These are phyloP conservation scores for Citrus australasica DNA, from an alignment of 345 rosid genomes.

Conservation along the genomic window DNA sequence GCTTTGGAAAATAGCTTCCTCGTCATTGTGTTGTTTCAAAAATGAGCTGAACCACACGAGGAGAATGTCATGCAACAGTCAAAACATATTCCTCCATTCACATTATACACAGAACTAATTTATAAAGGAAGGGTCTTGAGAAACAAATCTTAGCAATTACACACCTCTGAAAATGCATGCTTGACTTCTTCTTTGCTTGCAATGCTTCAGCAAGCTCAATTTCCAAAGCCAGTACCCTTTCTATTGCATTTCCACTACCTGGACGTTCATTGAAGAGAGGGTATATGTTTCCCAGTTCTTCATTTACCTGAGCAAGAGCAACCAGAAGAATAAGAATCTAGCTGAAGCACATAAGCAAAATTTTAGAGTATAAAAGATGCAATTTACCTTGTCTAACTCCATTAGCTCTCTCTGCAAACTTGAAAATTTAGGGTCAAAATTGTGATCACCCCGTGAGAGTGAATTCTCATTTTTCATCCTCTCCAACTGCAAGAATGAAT, in stretches of 20 bases:
- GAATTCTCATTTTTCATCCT: slow-evolving; percentile 94
- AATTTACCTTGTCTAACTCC: slow-evolving; percentile 66
- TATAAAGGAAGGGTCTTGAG: neutral
- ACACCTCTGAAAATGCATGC: slow-evolving; percentile 77
- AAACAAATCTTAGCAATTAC: neutral
- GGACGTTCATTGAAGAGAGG: slow-evolving; percentile 58
- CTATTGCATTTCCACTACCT: slow-evolving; percentile 62
- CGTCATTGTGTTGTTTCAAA: slow-evolving; percentile 73
- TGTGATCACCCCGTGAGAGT: slow-evolving; percentile 43
- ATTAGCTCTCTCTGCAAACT: slow-evolving; percentile 59
- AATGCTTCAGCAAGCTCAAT: slow-evolving; percentile 87
- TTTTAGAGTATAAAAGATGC: slow-evolving; percentile 6
- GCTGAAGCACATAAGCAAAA: neutral
- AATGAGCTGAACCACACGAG: slow-evolving; percentile 61
- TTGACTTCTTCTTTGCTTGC: slow-evolving; percentile 66
- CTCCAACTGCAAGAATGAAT: slow-evolving; percentile 56
- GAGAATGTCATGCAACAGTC: slow-evolving; percentile 6
- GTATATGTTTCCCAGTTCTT: slow-evolving; percentile 72
- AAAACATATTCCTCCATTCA: neutral
- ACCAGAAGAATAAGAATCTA: slow-evolving; percentile 15
- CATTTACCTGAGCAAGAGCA: slow-evolving; percentile 64
- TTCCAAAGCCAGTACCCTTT: slow-evolving; percentile 93
- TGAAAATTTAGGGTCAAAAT: slow-evolving; percentile 53
- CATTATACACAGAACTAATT: neutral
- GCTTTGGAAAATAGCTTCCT: slow-evolving; percentile 86